Percentiles rank a stretch among this genome's conserved stretches.
Conservation (phyloP, 2,329 filamentous ascomycete species). For the Colletotrichum viniferum region DNA sequence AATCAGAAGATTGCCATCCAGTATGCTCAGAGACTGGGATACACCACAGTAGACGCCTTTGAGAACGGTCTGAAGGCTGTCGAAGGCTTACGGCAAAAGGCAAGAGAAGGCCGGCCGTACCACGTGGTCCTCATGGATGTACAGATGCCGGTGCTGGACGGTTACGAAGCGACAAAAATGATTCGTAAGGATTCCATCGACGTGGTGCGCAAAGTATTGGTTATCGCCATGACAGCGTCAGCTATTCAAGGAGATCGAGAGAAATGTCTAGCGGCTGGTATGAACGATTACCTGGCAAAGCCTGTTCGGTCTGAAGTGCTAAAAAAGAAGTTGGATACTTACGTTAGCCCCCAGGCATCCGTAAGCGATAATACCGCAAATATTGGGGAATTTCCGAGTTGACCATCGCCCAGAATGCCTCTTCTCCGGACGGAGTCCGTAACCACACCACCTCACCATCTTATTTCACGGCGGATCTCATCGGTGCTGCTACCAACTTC, state of each 20-base stretch:
- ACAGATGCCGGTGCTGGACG: conserved; percentile 93
- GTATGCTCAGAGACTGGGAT: conserved; percentile 85
- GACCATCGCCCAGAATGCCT: neutral
- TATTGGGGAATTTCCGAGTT: neutral
- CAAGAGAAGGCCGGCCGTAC: conserved; percentile 75
- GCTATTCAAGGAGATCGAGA: conserved; percentile 94
- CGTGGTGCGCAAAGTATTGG: conserved; percentile 79
- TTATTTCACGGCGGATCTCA: conserved; percentile 18
- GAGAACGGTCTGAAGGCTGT: conserved; percentile 89
- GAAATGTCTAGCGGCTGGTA: conserved; percentile 92
- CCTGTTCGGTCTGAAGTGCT: conserved; percentile 89
- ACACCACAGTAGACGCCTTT: conserved; percentile 81
- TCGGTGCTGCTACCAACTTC: conserved; percentile 17
- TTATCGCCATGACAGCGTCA: conserved; percentile 96
- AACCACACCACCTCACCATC: conserved; percentile 25
- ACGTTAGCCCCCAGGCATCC: conserved; percentile 44
- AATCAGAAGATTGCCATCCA: conserved; percentile 94
- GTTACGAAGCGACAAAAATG: conserved; percentile 87
- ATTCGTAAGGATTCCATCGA: conserved; percentile 79
- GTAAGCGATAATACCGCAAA: neutral
- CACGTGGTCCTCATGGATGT: conserved; percentile 95
- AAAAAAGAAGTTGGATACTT: conserved; percentile 76
- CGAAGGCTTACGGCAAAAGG: conserved; percentile 78
- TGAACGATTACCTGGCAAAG: conserved; percentile 98
- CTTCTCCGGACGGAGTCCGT: neutral